These are phyloP conservation scores for Trametes versicolor DNA, from an alignment of 1,284 basidiomycete genomes.

Conservation along the genomic window DNA sequence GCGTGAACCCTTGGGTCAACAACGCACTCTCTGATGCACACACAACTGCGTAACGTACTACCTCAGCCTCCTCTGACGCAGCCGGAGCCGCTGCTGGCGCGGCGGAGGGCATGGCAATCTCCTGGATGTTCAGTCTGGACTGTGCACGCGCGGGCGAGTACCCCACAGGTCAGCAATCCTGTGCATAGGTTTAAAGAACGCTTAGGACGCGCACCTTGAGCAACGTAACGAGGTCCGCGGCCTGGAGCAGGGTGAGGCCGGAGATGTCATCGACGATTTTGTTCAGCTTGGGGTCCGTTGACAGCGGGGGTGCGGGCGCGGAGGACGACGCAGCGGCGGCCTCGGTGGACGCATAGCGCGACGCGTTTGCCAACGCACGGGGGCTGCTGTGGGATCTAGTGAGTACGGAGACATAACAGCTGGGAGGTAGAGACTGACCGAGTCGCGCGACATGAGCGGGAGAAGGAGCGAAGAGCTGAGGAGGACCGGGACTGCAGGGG, in stretches of 20 bases:
- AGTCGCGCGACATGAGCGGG: constrained; percentile 50
- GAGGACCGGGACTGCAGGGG: constrained; percentile 57
- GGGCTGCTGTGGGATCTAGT: constrained; percentile 21
- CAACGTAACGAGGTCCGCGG: constrained; percentile 93
- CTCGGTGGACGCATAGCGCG: constrained; percentile 51
- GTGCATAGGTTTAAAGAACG: background rate
- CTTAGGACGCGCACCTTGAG: constrained; percentile 78
- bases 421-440: constrained; percentile 40
- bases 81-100: constrained; percentile 69
- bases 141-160: constrained; percentile 42
- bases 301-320: constrained; percentile 50
- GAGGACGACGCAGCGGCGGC: constrained; percentile 56
- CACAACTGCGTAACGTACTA: constrained; percentile 54
- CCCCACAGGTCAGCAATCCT: background rate
- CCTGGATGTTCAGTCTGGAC: constrained; percentile 96
- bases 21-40: background rate
- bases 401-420: constrained; percentile 10
- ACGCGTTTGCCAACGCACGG: constrained; percentile 38
- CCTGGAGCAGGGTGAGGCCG: constrained; percentile 90
- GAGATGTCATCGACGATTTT: constrained; percentile 96
- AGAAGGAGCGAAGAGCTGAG: constrained; percentile 55
- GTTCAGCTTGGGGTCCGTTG: constrained; percentile 77
- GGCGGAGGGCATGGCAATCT: constrained; percentile 93
- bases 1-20: too few species aligned
- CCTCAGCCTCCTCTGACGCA: constrained; percentile 69